Evolutionary conservation across 2,329 filamentous ascomycete genomes (phyloP), one percentile per base, ranked within the genome.

Genomic region (Fusarium sp.): DNA sequence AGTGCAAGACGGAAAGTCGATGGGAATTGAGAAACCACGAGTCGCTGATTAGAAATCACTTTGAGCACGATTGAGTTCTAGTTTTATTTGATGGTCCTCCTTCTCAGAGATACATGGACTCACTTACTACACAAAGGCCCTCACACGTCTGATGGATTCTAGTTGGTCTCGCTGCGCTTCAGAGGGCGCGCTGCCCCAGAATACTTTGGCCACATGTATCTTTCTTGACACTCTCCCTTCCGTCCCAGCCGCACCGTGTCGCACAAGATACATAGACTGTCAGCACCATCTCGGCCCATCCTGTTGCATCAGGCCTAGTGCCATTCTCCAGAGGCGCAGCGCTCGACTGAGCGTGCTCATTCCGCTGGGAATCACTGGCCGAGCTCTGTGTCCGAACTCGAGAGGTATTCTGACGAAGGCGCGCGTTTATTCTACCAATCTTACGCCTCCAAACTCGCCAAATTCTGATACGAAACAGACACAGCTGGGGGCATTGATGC

Each of bases 231-330:
- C 59, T 40, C 29, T 27, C 59, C 35, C 42, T 42, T 45, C 29
- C 47, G 31, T 37, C 29, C 37, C 62, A 57, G 31, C 37, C 64
- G 64, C 64, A 67, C 64, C 59, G 64, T 67, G 64, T 67, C 50
- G 40, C 59, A 50, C n/a, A 57, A 67, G n/a, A 34, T 24, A 45
- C 31, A 37, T 42, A n/a, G 11, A 22, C 31, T 34, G 35, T 37
- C 64, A 62, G 58, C 58, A 50, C 59, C 64, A 54, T 56, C 47
- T 56, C 27, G 47, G 37, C 34, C 59, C 47, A 62, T 47, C 40
- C 13, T 52, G 22, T 57, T 62, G 64, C 38, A 63, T 57, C 47
- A 34, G 31, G 50, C 13, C 22, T 67, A 62, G 64, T 66, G 64
- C 16, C 20, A n/a, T 20, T 31, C 4, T 22, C n/a, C 8, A 45